A percentile compares a stretch with the other conserved stretches of the same genome.
phyloP scores from a whole-genome alignment of 176 grass and related monocot species.

The Oryza punctata region DNA sequence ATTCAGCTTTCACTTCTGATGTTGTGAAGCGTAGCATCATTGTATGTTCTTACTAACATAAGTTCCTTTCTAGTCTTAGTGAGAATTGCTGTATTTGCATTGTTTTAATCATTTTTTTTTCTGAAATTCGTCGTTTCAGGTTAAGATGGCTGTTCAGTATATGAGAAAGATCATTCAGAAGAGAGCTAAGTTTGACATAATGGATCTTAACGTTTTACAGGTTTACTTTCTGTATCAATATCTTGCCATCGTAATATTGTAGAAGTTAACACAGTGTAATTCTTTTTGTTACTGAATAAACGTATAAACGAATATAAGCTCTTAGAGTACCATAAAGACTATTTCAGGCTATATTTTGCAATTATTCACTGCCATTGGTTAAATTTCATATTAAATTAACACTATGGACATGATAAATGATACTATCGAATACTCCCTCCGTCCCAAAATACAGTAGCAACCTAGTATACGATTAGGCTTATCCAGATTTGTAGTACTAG shows the following conservation, averaged over 20 bases:
- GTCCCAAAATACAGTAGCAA: too few relatives aligned
- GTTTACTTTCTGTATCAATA: slow-evolving; percentile 47
- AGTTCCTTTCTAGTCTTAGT: background rate
- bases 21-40: slow-evolving; percentile 18
- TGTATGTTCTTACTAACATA: slow-evolving; percentile 14
- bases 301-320: background rate
- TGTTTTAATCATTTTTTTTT: slow-evolving; percentile 23
- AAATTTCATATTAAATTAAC: slow-evolving; percentile 14
- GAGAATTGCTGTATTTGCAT: slow-evolving; percentile 3
- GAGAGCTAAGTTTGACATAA: slow-evolving; percentile 97
- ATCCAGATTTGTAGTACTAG: too few relatives aligned
- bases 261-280: slow-evolving; percentile 2
- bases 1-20: slow-evolving; percentile 27
- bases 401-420: slow-evolving; percentile 23
- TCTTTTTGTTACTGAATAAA: background rate
- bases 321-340: background rate
- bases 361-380: background rate
- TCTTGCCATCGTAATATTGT: background rate
- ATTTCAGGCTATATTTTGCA: slow-evolving; percentile 16
- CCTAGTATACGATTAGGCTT: too few relatives aligned
- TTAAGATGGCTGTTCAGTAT: slow-evolving; percentile 91
- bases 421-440: background rate
- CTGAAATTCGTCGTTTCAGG: slow-evolving; percentile 46
- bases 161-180: slow-evolving; percentile 93
- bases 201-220: slow-evolving; percentile 92